Conservation (phyloP, 176 grass and related monocot species). For the Cenchrus purpureus region DNA sequence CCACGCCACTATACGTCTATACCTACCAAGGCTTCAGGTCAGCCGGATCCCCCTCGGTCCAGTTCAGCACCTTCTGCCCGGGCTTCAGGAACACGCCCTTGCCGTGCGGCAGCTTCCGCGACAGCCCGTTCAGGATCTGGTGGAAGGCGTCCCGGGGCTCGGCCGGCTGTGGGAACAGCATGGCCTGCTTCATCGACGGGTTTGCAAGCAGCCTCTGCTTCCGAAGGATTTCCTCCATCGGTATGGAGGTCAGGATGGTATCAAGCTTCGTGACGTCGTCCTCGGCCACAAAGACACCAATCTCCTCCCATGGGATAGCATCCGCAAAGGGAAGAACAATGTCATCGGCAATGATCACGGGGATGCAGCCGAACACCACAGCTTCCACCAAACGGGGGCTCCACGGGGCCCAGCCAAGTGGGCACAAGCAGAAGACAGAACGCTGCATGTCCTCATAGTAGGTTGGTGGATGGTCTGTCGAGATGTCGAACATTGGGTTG, state of each 20-base stretch:
- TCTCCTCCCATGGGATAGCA: conserved; percentile 73
- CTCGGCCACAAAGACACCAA: conserved; percentile 66
- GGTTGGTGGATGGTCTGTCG: background rate
- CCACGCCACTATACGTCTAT: background rate
- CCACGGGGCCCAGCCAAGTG: conserved; percentile 78
- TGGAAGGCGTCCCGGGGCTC: conserved; percentile 70
- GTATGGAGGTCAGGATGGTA: conserved; percentile 71
- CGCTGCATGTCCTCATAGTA: conserved; percentile 31
- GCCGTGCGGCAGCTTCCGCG: conserved; percentile 59
- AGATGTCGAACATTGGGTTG: conserved; percentile 23
- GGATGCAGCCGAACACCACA: conserved; percentile 76
- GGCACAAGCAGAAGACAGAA: conserved; percentile 69
- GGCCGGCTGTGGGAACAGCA: conserved; percentile 65
- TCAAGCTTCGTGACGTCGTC: conserved; percentile 66
- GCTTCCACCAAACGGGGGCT: conserved; percentile 75
- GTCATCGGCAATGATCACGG: conserved; percentile 73
- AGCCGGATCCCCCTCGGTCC: conserved; percentile 59
- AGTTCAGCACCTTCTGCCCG: conserved; percentile 66
- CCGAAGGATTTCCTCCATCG: conserved; percentile 58
- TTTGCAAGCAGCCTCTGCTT: conserved; percentile 74
- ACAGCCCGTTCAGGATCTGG: conserved; percentile 66
- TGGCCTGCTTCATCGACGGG: conserved; percentile 78
- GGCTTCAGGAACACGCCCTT: conserved; percentile 52
- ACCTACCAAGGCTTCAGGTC: conserved; percentile 74
- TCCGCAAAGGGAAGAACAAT: conserved; percentile 73